Conservation (phyloP, 2,329 filamentous ascomycete genomes). For the Botryosphaeria agaves region DNA sequence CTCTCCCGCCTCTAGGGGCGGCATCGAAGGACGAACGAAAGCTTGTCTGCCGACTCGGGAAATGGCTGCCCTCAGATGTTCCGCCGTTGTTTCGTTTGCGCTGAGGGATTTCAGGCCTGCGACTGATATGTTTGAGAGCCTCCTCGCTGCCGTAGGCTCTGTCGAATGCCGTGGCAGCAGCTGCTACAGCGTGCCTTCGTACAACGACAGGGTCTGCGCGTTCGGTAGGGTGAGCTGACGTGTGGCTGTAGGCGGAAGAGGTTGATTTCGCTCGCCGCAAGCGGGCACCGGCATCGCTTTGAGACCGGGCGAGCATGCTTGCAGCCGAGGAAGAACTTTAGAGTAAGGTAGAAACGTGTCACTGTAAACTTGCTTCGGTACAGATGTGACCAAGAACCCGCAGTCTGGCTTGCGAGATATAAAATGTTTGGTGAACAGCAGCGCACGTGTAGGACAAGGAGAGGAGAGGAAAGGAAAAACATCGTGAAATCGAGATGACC, state of each 20-base stretch:
- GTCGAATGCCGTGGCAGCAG: slow-evolving; percentile 42
- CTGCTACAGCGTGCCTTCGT: slow-evolving; percentile 42
- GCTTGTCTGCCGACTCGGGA: too few species aligned
- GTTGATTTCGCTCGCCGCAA: slow-evolving; percentile 16
- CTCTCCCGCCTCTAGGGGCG: too few species aligned
- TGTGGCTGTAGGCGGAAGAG: slow-evolving; percentile 23
- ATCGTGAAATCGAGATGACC: too few species aligned
- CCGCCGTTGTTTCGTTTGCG: slow-evolving; percentile 8
- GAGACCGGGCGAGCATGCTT: slow-evolving; percentile 17
- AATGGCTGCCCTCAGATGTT: slow-evolving; percentile 15
- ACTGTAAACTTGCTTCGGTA: too few species aligned
- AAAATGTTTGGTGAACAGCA: too few species aligned
- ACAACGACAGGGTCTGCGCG: slow-evolving; percentile 32
- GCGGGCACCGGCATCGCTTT: slow-evolving; percentile 12
- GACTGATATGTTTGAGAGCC: slow-evolving; percentile 1
- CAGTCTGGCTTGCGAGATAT: too few species aligned
- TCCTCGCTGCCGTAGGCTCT: slow-evolving; percentile 26
- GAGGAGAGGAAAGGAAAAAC: too few species aligned
- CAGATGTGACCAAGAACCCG: too few species aligned
- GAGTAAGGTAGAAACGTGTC: too few species aligned
- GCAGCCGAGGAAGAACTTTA: too few species aligned
- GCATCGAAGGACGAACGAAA: too few species aligned
- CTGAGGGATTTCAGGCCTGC: neutral
- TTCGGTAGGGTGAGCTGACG: slow-evolving; percentile 24
- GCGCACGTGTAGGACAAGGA: too few species aligned